Evolutionary conservation across 306 rosid species (phyloP), one percentile per base, ranked within the genome.

Genomic region (Sicyos edulis): DNA sequence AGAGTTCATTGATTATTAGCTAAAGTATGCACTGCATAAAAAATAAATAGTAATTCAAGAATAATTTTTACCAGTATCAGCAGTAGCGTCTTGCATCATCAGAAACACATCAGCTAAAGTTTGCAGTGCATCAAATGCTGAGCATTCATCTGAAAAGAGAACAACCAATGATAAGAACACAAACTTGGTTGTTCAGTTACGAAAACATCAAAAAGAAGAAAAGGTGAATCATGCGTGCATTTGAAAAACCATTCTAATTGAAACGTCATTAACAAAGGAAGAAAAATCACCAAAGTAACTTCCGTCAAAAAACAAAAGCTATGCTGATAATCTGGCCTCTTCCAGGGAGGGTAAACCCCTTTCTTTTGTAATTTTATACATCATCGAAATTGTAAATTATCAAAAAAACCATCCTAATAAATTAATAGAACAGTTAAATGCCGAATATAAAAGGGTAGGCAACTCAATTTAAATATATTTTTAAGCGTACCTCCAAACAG

Each of bases 91-190:
- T 11, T 95, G 97, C 95, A 93, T 86, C 96, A 90, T 85, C 86
- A 91, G 78, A 76, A 97, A 93, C 75, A 91, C 78, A 82, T 87
- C 91, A 72, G 99, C 97, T 84, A 93, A 78, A 50, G 97, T 79
- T 78, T 88, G 89, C 51, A 93, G 83, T 22, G 99, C 99, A 86
- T 87, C 96, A 70, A 92, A 87, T 64, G 89, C 86, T 24, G 90
- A 81, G 56, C 78, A 82, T 75, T 86, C 98, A 84, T 90, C 96
- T 92, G 82, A 80, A 79, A n/a, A 60, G 49, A 79, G 64, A 86
- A 67, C 81, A 62, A 40, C 62, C 52, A 74, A 56, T 59, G 47
- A 80, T 64, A 49, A 10, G 75, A 53, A 70, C 52, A 68, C 19
- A 57, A 68, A 56, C 62, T 74, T 37, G 44, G 8, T 62, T 63